phyloP scores from a whole-genome alignment of 805 yeast species.

The Blastobotrys mokoenaii region DNA sequence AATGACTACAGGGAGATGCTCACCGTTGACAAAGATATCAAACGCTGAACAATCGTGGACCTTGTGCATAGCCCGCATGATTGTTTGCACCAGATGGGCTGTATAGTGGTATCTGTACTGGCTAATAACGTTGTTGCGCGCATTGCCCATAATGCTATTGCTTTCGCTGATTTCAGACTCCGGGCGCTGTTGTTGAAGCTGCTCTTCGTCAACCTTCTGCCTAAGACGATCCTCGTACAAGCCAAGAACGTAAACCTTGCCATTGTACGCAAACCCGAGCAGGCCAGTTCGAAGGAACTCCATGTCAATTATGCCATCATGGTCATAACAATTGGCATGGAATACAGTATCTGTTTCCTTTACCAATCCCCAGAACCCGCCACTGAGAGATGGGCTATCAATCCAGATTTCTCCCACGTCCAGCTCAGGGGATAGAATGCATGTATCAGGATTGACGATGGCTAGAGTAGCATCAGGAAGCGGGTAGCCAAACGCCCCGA shows the following conservation, averaged over 20 bases:
- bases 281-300: slow-evolving; percentile 87
- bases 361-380: slow-evolving; percentile 73
- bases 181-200: neutral
- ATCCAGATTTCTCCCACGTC: slow-evolving; percentile 97
- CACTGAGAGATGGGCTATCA: slow-evolving; percentile 85
- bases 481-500: slow-evolving; percentile 92
- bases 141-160: neutral
- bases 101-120: slow-evolving; percentile 64
- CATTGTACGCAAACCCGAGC: slow-evolving; percentile 79
- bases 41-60: slow-evolving; percentile 88
- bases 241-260: slow-evolving; percentile 82
- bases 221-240: slow-evolving; percentile 85
- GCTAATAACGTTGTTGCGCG: neutral
- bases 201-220: slow-evolving; percentile 33
- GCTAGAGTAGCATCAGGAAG: slow-evolving; percentile 91
- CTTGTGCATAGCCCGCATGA: slow-evolving; percentile 71
- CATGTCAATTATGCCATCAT: slow-evolving; percentile 58
- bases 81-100: slow-evolving; percentile 75
- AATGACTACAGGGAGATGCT: slow-evolving; percentile 75
- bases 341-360: slow-evolving; percentile 66
- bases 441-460: slow-evolving; percentile 88
- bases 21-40: slow-evolving; percentile 71
- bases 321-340: slow-evolving; percentile 72
- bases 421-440: slow-evolving; percentile 59
- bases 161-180: neutral